These are phyloP conservation scores for Rickenella mellea DNA, from an alignment of 768 basidiomycete species.

Conservation along the genomic window DNA sequence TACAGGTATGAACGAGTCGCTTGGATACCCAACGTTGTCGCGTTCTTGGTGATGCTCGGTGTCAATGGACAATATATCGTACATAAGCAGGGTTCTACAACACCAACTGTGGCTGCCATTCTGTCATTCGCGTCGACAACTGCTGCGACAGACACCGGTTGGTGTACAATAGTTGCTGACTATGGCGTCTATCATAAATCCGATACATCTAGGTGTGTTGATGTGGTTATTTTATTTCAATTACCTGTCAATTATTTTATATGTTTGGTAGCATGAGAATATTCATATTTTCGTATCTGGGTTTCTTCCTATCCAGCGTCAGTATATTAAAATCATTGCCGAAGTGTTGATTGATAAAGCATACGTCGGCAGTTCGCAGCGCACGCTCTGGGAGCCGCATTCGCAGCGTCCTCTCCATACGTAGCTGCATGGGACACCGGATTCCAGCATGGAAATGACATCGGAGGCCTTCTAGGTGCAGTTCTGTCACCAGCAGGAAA, in stretches of 20 bases:
- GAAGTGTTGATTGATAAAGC: not conserved
- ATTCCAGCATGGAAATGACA: slow-evolving; percentile 27
- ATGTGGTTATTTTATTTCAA: too few species aligned
- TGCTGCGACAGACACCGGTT: slow-evolving; percentile 34
- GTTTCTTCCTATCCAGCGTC: slow-evolving; percentile 32
- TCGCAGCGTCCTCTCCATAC: slow-evolving; percentile 29
- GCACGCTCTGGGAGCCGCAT: slow-evolving; percentile 36
- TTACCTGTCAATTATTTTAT: not conserved
- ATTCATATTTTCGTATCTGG: slow-evolving; percentile 36
- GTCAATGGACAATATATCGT: slow-evolving; percentile 25
- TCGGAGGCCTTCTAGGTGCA: slow-evolving; percentile 33
- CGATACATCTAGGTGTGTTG: slow-evolving; percentile 19
- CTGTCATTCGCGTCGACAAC: slow-evolving; percentile 36
- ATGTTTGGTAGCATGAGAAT: slow-evolving; percentile 22
- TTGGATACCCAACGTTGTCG: slow-evolving; percentile 29
- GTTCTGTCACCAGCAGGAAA: slow-evolving; percentile 28
- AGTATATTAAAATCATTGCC: slow-evolving; percentile 8
- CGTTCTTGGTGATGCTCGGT: slow-evolving; percentile 28
- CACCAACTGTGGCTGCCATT: slow-evolving; percentile 18
- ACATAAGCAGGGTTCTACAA: slow-evolving; percentile 2
- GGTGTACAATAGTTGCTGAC: slow-evolving; percentile 34
- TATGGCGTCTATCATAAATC: slow-evolving; percentile 37
- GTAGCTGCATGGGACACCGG: slow-evolving; percentile 30
- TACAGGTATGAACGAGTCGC: slow-evolving; percentile 26
- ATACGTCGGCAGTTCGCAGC: slow-evolving; percentile 21